These are phyloP conservation scores for Thoreauomyces humboldtii DNA, from an alignment of 192 early-diverging fungal species.

Conservation along the genomic window DNA sequence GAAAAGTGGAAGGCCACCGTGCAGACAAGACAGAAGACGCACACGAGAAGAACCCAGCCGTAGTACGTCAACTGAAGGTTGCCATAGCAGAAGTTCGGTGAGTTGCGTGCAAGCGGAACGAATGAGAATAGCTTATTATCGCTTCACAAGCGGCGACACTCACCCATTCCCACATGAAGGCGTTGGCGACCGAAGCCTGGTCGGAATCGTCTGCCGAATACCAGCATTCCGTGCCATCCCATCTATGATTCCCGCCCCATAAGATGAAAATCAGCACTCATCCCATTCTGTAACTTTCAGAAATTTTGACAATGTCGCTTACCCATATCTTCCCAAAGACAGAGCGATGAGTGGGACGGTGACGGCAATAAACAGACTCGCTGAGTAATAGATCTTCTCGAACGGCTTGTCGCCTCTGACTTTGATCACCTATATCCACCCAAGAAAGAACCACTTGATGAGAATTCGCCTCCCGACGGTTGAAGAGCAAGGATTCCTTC, in stretches of 20 bases:
- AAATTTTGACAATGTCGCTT: not conserved
- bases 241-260: no score
- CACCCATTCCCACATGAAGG: conserved; percentile 20
- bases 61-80: conserved; percentile 7
- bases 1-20: not conserved
- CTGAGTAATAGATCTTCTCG: conserved; percentile 16
- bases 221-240: conserved; percentile 26
- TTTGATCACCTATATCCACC: no score
- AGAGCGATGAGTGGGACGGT: conserved; percentile 9
- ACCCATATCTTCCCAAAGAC: conserved; percentile 2
- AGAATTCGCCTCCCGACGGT: no score
- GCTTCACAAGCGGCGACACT: no score
- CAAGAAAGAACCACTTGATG: no score
- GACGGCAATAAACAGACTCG: not conserved
- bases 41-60: conserved; percentile 6
- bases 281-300: not conserved
- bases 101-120: no score
- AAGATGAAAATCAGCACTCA: not conserved
- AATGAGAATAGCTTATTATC: no score
- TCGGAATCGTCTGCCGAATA: not conserved
- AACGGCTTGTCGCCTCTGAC: not conserved
- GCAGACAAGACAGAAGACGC: conserved; percentile 8
- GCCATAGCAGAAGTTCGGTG: no score
- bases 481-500: no score
- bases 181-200: no score